Evolutionary conservation across 176 grass and related monocot genomes (phyloP).

Genomic region (Avena eriantha): DNA sequence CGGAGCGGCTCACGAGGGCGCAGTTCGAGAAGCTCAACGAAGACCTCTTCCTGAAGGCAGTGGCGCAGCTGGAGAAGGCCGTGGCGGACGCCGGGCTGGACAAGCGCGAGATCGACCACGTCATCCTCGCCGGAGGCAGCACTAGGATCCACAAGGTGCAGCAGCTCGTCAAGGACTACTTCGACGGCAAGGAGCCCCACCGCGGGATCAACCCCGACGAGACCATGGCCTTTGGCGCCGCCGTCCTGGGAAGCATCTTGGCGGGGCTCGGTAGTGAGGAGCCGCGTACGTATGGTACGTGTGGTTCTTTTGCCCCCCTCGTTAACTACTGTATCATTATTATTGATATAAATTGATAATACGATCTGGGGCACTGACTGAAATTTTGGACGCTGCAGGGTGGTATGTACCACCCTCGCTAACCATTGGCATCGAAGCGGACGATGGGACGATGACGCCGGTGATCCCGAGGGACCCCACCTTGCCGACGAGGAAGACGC

Average conservation of each 20-base stretch:
- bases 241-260: background rate
- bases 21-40: background rate
- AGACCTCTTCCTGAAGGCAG: background rate
- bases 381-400: no score
- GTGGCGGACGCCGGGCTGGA: background rate
- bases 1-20: background rate
- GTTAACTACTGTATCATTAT: background rate
- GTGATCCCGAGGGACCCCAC: background rate
- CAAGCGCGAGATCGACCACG: background rate
- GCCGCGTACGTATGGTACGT: background rate
- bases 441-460: background rate
- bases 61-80: background rate
- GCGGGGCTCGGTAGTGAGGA: background rate
- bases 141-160: background rate
- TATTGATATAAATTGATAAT: background rate
- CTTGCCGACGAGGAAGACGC: slow-evolving; percentile 3
- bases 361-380: background rate
- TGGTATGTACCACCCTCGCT: no score
- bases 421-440: background rate
- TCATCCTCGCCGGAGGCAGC: background rate
- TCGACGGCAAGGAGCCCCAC: background rate
- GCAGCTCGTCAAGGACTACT: background rate
- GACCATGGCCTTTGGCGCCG: background rate
- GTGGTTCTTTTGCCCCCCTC: background rate
- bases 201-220: background rate